Evolutionary conservation across 768 basidiomycete genomes (phyloP).

Genomic region (Agaricus subrufescens): DNA sequence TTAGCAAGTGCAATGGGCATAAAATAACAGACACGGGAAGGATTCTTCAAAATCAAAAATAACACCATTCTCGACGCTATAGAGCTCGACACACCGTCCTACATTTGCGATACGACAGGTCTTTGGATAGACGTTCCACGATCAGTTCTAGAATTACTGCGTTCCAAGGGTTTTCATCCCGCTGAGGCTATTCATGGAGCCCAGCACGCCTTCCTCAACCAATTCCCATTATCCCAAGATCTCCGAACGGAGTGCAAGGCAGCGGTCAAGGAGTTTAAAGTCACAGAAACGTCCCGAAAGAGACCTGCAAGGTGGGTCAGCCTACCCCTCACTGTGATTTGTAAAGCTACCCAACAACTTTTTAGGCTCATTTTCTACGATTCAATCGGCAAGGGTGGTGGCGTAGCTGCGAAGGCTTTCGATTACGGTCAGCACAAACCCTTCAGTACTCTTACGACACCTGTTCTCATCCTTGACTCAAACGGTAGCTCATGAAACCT

Average conservation of each 20-base stretch:
- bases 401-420: conserved; percentile 73
- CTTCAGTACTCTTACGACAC: not conserved
- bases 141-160: conserved; percentile 46
- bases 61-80: conserved; percentile 69
- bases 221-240: conserved; percentile 64
- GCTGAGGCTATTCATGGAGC: conserved; percentile 86
- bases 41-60: conserved; percentile 77
- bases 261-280: conserved; percentile 66
- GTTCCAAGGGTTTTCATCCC: conserved; percentile 49
- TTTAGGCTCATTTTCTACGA: conserved; percentile 81
- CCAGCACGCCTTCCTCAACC: conserved; percentile 77
- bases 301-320: conserved; percentile 57
- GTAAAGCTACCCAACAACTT: not conserved
- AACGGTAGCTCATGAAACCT: conserved; percentile 46
- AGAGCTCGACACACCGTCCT: conserved; percentile 73
- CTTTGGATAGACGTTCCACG: conserved; percentile 76
- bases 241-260: conserved; percentile 82
- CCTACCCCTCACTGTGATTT: not conserved
- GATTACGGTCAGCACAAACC: conserved; percentile 55
- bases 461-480: not conserved
- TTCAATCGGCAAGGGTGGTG: conserved; percentile 60
- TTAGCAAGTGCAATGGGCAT: not conserved
- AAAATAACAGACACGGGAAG: conserved; percentile 24
- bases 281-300: conserved; percentile 47
- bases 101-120: conserved; percentile 69